Evolutionary conservation across 257 asterid genomes (phyloP).

Genomic region (Capsicum rhomboideum): DNA sequence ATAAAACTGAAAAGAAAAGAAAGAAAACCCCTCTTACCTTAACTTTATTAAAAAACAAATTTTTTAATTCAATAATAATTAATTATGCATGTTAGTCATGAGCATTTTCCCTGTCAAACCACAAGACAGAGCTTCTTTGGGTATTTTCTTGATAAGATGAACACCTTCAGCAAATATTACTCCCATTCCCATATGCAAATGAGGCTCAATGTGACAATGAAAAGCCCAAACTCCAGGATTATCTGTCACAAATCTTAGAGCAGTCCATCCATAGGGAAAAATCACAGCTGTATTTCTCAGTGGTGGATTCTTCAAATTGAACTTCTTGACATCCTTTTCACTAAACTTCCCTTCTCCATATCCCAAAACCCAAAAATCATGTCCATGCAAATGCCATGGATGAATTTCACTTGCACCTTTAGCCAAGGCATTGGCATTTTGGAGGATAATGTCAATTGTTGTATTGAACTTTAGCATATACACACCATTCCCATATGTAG

Average conservation of each 20-base stretch:
- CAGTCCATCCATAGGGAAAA: conserved; percentile 83
- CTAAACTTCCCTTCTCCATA: conserved; percentile 66
- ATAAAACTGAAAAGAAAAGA: background rate
- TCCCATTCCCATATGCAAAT: conserved; percentile 79
- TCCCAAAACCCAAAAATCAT: conserved; percentile 76
- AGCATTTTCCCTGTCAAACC: conserved; percentile 48
- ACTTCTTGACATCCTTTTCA: conserved; percentile 27
- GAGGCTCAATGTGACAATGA: conserved; percentile 78
- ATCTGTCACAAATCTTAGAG: conserved; percentile 63
- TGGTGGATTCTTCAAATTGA: conserved; percentile 66
- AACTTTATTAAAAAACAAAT: background rate
- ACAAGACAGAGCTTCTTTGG: conserved; percentile 45
- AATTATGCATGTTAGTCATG: background rate
- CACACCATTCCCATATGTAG: conserved; percentile 52
- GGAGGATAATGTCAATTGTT: conserved; percentile 62
- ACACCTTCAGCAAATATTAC: conserved; percentile 71
- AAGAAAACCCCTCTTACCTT: background rate
- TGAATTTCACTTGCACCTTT: conserved; percentile 64
- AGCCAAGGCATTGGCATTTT: conserved; percentile 58
- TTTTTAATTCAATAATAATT: background rate
- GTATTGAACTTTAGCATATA: conserved; percentile 42
- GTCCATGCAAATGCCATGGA: conserved; percentile 94
- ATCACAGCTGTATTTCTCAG: conserved; percentile 54
- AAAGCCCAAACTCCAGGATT: conserved; percentile 92
- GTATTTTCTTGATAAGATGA: conserved; percentile 19